A percentile compares a stretch with the other conserved stretches of the same genome.
These are phyloP conservation scores for Hypoxylon lienhwacheense DNA, from an alignment of 495 filamentous ascomycete genomes.

Conservation along the genomic window DNA sequence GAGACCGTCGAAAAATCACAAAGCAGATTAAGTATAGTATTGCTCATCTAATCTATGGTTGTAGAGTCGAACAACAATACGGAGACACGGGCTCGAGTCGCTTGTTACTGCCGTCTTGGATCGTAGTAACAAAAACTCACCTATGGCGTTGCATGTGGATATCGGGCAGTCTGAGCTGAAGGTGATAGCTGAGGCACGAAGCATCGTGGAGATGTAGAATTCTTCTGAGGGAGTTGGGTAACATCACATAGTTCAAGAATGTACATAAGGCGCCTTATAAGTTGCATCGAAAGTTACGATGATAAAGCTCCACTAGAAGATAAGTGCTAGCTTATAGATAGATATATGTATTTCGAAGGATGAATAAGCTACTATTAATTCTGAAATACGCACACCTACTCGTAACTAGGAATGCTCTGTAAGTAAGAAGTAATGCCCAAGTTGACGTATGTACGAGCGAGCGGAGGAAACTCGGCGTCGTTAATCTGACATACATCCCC, in stretches of 20 bases:
- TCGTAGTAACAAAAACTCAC: constrained; percentile 6
- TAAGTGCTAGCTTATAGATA: constrained; percentile 21
- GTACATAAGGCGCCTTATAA: constrained; percentile 11
- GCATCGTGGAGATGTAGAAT: constrained; percentile 12
- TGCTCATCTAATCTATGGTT: constrained; percentile 5
- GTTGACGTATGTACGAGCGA: too few species aligned
- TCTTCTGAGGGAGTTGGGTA: not conserved
- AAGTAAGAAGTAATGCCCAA: too few species aligned
- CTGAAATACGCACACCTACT: too few species aligned
- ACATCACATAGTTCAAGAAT: too few species aligned
- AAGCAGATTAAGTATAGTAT: constrained; percentile 14
- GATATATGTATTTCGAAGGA: constrained; percentile 11
- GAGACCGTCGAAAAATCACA: constrained; percentile 17
- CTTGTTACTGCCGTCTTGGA: constrained; percentile 24
- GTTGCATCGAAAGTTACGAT: constrained; percentile 17
- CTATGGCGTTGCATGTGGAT: constrained; percentile 12
- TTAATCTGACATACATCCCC: not conserved
- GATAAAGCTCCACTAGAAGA: constrained; percentile 13
- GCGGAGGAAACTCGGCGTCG: constrained; percentile 30
- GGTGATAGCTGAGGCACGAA: constrained; percentile 19
- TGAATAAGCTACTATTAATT: constrained; percentile 27
- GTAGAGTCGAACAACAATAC: constrained; percentile 17
- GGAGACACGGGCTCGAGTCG: constrained; percentile 12
- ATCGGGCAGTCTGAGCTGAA: constrained; percentile 1
- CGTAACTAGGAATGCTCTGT: too few species aligned